Evolutionary conservation across 2,329 filamentous ascomycete genomes (phyloP), one percentile per base, ranked within the genome.

Genomic region (Sclerotinia spermophila): DNA sequence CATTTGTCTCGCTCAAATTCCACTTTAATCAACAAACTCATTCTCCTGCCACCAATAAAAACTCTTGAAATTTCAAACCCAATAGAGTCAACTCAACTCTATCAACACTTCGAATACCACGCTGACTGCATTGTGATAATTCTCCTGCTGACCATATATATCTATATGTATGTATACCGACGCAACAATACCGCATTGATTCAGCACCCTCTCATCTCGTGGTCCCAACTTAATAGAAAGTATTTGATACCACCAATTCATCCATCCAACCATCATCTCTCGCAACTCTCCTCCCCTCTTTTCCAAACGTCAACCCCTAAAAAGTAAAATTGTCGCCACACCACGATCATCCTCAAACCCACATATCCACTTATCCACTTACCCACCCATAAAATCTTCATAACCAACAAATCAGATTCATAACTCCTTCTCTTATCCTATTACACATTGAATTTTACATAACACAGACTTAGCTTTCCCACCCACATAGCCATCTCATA

Each of bases 131-230:
- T 30, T 44, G 30, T 11, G 10, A 35, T n/a, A 21, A 21, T 24
- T 51, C 24, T 53, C 44, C 61, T 53, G 45, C 61, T 65, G 61
- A 65, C 61, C 15, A n/a, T 27, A 65, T 24, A 27, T 53, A 53
- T 15, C 48, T n/a, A 27, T 53, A 45, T 27, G 38, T 15, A 65
- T 35, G 15, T 15, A 51, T 35, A 64, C 33, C n/a, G 21, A 51
- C 7, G 6, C 44, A 1, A 64, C 4, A 30, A 62, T 21, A 17
- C 15, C 17, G 27, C 48, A n/a, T 53, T n/a, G 8, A 5, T n/a
- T 27, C 48, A 53, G 13, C 48, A 53, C n/a, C n/a, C 48, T 53
- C n/a, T 53, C n/a, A 53, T 53, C 48, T 53, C 48, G 48, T 53
- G 48, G 48, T 53, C 48, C 48, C 48, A 53, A 53, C 35, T 17